Percentiles rank a stretch among this genome's conserved stretches.
Conservation (phyloP, 345 rosid genomes). For the Limnanthes douglasii region DNA sequence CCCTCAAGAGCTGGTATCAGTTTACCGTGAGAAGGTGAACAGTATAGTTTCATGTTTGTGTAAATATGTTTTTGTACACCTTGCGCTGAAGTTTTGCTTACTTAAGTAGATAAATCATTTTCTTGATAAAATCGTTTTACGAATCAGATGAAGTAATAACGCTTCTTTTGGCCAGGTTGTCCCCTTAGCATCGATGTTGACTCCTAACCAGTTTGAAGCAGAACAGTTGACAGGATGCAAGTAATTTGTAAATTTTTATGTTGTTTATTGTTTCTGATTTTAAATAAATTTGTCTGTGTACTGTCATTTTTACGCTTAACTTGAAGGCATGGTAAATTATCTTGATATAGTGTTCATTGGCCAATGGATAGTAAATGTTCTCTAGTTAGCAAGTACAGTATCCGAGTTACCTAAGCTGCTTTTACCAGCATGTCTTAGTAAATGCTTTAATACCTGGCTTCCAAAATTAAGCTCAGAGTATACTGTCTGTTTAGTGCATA, state of each 20-base stretch:
- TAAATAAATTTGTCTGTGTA: constrained; percentile 1
- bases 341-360: too few relatives aligned
- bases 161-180: constrained; percentile 49
- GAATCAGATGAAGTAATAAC: background rate
- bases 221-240: constrained; percentile 76
- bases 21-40: constrained; percentile 82
- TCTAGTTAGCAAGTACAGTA: too few relatives aligned
- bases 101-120: background rate
- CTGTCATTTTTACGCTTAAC: too few relatives aligned
- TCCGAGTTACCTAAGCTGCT: too few relatives aligned
- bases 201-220: constrained; percentile 99
- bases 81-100: background rate
- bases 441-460: too few relatives aligned
- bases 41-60: background rate
- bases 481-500: too few relatives aligned
- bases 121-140: background rate
- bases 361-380: too few relatives aligned
- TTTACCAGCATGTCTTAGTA: too few relatives aligned
- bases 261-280: background rate
- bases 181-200: constrained; percentile 96
- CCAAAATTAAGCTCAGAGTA: too few relatives aligned
- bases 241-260: constrained; percentile 24
- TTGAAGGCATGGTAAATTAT: too few relatives aligned
- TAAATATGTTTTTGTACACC: background rate
- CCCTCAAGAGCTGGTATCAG: constrained; percentile 64